Percentiles rank a stretch among this genome's conserved stretches.
phyloP scores from a whole-genome alignment of 345 rosid species.

The Pistacia integerrima region DNA sequence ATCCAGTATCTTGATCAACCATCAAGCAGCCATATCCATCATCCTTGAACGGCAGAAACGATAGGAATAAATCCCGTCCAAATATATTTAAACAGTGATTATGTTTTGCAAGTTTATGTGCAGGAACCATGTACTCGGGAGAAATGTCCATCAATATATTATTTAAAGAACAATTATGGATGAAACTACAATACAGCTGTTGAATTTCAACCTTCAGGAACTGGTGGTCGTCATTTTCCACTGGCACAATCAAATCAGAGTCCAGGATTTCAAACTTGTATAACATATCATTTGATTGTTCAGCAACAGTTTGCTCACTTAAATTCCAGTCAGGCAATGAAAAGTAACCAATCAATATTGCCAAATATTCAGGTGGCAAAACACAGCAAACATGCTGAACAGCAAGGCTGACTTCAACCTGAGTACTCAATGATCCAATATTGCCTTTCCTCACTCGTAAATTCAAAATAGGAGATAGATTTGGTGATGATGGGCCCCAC shows the following conservation, averaged over 20 bases:
- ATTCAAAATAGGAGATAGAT: slow-evolving; percentile 64
- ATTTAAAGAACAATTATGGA: slow-evolving; percentile 39
- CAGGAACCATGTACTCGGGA: slow-evolving; percentile 52
- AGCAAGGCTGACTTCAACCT: slow-evolving; percentile 79
- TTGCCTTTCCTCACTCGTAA: slow-evolving; percentile 60
- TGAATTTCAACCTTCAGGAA: slow-evolving; percentile 60
- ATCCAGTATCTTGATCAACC: slow-evolving; percentile 30
- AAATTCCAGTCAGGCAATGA: slow-evolving; percentile 78
- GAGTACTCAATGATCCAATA: slow-evolving; percentile 44
- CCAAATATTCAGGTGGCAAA: slow-evolving; percentile 71
- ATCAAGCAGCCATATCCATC: slow-evolving; percentile 34
- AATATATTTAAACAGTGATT: slow-evolving; percentile 62
- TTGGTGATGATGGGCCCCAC: slow-evolving; percentile 65
- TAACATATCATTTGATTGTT: slow-evolving; percentile 32
- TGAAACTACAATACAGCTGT: slow-evolving; percentile 54
- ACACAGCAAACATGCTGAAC: slow-evolving; percentile 82
- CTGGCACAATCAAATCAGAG: slow-evolving; percentile 61
- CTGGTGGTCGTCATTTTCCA: slow-evolving; percentile 45
- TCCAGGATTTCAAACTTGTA: slow-evolving; percentile 81
- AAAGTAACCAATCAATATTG: slow-evolving; percentile 81
- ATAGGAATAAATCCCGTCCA: slow-evolving; percentile 63
- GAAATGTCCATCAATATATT: slow-evolving; percentile 53
- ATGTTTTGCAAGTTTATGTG: slow-evolving; percentile 40
- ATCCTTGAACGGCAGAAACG: slow-evolving; percentile 44
- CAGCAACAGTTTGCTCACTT: slow-evolving; percentile 35